phyloP scores from a whole-genome alignment of 768 basidiomycete genomes.

The Xerocomellus amylosporus region DNA sequence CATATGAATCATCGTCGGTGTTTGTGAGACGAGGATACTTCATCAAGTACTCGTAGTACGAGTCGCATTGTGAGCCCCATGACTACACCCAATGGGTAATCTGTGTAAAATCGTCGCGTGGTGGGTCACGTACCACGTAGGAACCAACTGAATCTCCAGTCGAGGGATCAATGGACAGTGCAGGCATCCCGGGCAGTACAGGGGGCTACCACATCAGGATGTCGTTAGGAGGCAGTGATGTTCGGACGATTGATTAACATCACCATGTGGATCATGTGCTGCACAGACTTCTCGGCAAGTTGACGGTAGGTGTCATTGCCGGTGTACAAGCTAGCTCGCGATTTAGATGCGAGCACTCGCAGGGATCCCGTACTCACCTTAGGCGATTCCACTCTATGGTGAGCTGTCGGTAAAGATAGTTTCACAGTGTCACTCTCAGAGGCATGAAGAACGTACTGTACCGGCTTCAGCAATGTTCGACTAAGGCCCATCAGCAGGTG shows the following conservation, averaged over 20 bases:
- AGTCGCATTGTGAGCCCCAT: constrained; percentile 71
- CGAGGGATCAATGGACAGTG: constrained; percentile 55
- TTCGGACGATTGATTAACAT: constrained; percentile 11
- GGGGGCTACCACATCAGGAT: constrained; percentile 7
- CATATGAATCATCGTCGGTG: constrained; percentile 59
- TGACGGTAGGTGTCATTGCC: constrained; percentile 58
- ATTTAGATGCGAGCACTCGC: neutral
- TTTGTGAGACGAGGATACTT: constrained; percentile 68
- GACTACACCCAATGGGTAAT: constrained; percentile 39
- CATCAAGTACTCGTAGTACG: constrained; percentile 76
- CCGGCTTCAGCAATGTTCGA: constrained; percentile 48
- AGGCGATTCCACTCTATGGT: constrained; percentile 57
- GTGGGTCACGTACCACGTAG: constrained; percentile 48
- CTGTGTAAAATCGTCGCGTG: neutral
- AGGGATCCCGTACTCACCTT: constrained; percentile 26
- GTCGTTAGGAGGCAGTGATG: neutral
- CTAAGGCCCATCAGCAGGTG: constrained; percentile 19
- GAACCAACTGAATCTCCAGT: constrained; percentile 48
- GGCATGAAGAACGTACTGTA: constrained; percentile 34
- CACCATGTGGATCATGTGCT: constrained; percentile 46
- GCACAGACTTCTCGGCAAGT: constrained; percentile 51
- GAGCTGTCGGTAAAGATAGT: constrained; percentile 35
- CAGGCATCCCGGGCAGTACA: constrained; percentile 47
- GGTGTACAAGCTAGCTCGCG: constrained; percentile 41
- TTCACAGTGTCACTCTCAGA: neutral